Percentiles rank a stretch among this genome's conserved stretches.
phyloP scores from a whole-genome alignment of 2,329 filamentous ascomycete genomes.

The Scleromitrula shiraiana region DNA sequence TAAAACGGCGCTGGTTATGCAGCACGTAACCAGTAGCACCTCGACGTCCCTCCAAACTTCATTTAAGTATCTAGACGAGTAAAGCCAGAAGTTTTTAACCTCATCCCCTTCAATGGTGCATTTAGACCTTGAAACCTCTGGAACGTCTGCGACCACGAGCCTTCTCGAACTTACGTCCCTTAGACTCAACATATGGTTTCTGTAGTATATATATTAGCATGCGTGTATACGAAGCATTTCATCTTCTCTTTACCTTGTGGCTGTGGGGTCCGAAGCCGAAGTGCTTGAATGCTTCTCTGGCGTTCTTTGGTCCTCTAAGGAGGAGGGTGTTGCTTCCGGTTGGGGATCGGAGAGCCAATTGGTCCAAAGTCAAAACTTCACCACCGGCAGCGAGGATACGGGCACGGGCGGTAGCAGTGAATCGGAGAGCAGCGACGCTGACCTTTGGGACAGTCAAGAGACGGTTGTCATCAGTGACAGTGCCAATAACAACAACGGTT shows the following conservation, averaged over 20 bases:
- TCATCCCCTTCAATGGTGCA: constrained; percentile 12
- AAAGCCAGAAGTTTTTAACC: constrained; percentile 20
- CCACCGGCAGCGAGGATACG: constrained; percentile 90
- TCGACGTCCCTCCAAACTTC: constrained; percentile 6
- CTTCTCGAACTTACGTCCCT: constrained; percentile 99
- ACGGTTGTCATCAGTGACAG: constrained; percentile 97
- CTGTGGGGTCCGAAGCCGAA: constrained; percentile 98
- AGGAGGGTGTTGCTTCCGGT: constrained; percentile 96
- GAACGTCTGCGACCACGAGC: constrained; percentile 98
- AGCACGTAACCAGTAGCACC: constrained; percentile 2
- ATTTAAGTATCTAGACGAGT: constrained; percentile 16
- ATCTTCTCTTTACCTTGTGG: constrained; percentile 69
- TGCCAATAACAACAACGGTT: constrained; percentile 90
- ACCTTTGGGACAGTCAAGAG: constrained; percentile 85
- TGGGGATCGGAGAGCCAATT: constrained; percentile 89
- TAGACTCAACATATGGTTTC: constrained; percentile 97
- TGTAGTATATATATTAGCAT: constrained; percentile 37
- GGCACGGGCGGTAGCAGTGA: constrained; percentile 92
- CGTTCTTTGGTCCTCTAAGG: constrained; percentile 96
- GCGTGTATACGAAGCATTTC: not conserved
- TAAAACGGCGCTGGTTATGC: constrained; percentile 1
- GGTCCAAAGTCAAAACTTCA: constrained; percentile 91
- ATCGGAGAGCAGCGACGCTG: constrained; percentile 87
- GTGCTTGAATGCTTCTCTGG: constrained; percentile 97
- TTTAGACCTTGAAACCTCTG: constrained; percentile 99